These are phyloP conservation scores for Pelargonium australe DNA, from an alignment of 441 rosid species.

Conservation along the genomic window DNA sequence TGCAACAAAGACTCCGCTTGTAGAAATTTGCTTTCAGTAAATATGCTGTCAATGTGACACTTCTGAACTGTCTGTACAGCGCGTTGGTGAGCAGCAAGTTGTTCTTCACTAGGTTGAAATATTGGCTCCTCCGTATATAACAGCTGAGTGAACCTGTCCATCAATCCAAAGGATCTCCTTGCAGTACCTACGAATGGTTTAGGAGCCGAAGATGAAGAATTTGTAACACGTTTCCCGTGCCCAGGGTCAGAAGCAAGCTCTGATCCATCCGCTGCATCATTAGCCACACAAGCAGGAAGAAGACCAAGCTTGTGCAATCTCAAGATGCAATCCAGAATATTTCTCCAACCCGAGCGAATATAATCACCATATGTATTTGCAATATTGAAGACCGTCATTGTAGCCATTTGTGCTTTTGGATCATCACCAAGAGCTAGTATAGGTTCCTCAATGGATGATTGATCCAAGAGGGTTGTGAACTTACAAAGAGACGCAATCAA, in stretches of 20 bases:
- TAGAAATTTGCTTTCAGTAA: conserved; percentile 86
- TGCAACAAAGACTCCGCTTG: conserved; percentile 82
- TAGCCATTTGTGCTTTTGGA: conserved; percentile 87
- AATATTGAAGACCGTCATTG: conserved; percentile 84
- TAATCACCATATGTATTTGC: conserved; percentile 92
- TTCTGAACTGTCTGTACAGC: conserved; percentile 77
- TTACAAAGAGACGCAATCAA: conserved; percentile 88
- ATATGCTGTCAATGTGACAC: conserved; percentile 90
- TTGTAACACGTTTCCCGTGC: conserved; percentile 69
- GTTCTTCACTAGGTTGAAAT: conserved; percentile 81
- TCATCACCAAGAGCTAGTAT: conserved; percentile 93
- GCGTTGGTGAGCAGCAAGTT: conserved; percentile 88
- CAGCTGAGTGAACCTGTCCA: conserved; percentile 94
- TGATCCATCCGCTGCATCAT: conserved; percentile 92
- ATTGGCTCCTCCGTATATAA: conserved; percentile 91
- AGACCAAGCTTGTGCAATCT: conserved; percentile 94
- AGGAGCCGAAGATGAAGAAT: conserved; percentile 53
- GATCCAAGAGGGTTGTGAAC: conserved; percentile 84
- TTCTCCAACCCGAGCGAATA: conserved; percentile 92
- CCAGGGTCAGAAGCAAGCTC: conserved; percentile 69
- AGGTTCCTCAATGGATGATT: conserved; percentile 81
- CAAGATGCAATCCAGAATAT: conserved; percentile 87
- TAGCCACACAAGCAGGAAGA: conserved; percentile 95
- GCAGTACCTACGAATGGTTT: conserved; percentile 59
- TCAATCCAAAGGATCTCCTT: conserved; percentile 80